Evolutionary conservation across 192 early-diverging fungal species (phyloP).

Genomic region (Allomyces javanicus): DNA sequence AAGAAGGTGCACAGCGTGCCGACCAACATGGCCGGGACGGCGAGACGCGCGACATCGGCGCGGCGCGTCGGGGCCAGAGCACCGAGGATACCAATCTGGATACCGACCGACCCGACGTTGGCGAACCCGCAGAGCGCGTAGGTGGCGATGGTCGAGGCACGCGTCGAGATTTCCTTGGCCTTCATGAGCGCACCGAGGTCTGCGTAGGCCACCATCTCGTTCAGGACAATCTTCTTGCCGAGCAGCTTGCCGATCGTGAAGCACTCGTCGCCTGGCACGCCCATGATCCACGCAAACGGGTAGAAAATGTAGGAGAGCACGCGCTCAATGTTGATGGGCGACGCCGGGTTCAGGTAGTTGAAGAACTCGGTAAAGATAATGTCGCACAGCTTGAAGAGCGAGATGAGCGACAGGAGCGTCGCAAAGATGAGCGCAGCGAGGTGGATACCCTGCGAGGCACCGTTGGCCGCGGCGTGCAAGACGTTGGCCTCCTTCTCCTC

Average conservation of each 20-base stretch:
- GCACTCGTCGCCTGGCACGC: slow-evolving; percentile 30
- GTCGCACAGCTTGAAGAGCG: slow-evolving; percentile 47
- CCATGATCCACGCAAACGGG: slow-evolving; percentile 50
- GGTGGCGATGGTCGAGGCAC: slow-evolving; percentile 30
- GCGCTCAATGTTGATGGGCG: slow-evolving; percentile 30
- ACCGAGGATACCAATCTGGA: slow-evolving; percentile 55
- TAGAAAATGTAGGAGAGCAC: slow-evolving; percentile 60
- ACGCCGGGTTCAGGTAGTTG: slow-evolving; percentile 10
- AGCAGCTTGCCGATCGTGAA: slow-evolving; percentile 39
- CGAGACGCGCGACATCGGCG: slow-evolving; percentile 48
- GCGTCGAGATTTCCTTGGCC: slow-evolving; percentile 15
- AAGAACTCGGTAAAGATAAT: slow-evolving; percentile 47
- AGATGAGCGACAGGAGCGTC: slow-evolving; percentile 52
- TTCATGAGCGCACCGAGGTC: slow-evolving; percentile 5
- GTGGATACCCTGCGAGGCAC: slow-evolving; percentile 59
- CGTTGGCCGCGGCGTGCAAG: slow-evolving; percentile 63
- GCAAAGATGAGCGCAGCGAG: slow-evolving; percentile 54
- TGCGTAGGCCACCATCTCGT: slow-evolving; percentile 74
- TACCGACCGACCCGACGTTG: slow-evolving; percentile 65
- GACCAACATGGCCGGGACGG: slow-evolving; percentile 55
- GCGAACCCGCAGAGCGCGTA: slow-evolving; percentile 79
- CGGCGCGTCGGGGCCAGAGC: slow-evolving; percentile 50
- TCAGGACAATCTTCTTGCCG: slow-evolving; percentile 58
- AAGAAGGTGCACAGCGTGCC: slow-evolving; percentile 62
- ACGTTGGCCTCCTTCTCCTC: slow-evolving; percentile 47